Base-by-base conservation (phyloP, 2,329 filamentous ascomycete species). In the Graphilbum fragrans region DNA sequence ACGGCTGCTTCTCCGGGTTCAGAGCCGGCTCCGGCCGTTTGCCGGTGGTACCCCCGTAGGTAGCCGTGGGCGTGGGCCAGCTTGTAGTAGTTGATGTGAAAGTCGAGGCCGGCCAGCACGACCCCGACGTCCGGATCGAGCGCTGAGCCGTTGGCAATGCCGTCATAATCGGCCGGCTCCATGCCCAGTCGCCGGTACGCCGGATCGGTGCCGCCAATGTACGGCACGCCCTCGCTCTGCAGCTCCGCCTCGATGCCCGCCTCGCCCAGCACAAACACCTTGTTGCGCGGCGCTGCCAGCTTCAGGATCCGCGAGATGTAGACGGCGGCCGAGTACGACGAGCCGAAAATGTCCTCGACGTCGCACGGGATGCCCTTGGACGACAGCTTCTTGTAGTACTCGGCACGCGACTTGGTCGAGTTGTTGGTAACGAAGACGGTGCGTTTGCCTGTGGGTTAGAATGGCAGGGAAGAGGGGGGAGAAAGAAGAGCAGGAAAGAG, bases 341-440 rank as follows among this genome's bases (percentile, higher is more conserved):
- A 94, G 47, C 86, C 87, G 58, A 98, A 98, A 50, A 98, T 84
- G 65, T 98, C 92, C 56, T 96, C 86, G 35, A 82, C 76, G 44
- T 75, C 70, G 52, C 77, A 80, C 1, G 82, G 80, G 53, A 98
- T 94, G 37, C 82, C 83, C 58, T 95, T 72, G 41, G 66, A 66
- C 37, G 82, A 77, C 45, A 98, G 80, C 58, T 96, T 98, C 67
- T 90, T 86, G 59, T 83, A 81, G 64, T 98, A 98, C 58, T 95
- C 87, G 38, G 74, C 69, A 43, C 92, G 82, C 11, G 90, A 94
- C 60, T 98, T 98, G 43, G 92, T 96, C 56, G 87, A 95, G 67
- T 98, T 98, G 67, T 98, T 98, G 33, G 92, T 98, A 40, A 98
- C 92, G 57, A 98, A 98, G 41, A 98, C 80, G 27, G 92, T 74